These are phyloP conservation scores for Aspergillus avenaceus DNA, from an alignment of 495 filamentous ascomycete species.

Conservation along the genomic window DNA sequence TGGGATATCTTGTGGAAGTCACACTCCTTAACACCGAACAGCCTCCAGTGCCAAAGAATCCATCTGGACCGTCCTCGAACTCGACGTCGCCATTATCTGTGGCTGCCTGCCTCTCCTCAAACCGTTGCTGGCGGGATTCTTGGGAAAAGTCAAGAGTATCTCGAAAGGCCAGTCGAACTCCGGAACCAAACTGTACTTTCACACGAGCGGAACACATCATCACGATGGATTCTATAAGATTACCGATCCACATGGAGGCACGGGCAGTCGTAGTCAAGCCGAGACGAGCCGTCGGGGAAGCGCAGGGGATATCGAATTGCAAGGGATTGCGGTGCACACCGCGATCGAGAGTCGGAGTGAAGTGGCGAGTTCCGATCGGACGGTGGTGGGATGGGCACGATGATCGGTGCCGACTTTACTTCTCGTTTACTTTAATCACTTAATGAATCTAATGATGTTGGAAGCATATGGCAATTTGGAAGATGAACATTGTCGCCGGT, in stretches of 20 bases:
- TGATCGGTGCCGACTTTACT: no score
- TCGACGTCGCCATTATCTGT: constrained; percentile 43
- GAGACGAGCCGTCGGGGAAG: neutral
- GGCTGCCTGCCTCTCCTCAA: constrained; percentile 38
- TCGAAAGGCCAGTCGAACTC: constrained; percentile 10
- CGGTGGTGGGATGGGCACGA: neutral
- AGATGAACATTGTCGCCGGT: no score
- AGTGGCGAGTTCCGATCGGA: neutral
- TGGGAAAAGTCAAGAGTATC: constrained; percentile 8
- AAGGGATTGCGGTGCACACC: neutral
- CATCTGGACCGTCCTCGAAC: constrained; percentile 43
- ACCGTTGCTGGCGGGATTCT: constrained; percentile 8
- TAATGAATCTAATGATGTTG: no score
- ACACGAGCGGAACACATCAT: constrained; percentile 2
- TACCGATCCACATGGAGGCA: neutral
- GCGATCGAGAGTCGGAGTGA: neutral
- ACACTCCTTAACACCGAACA: no score
- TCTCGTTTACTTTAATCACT: no score
- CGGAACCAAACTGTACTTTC: constrained; percentile 8
- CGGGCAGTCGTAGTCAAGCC: neutral
- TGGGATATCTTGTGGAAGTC: no score
- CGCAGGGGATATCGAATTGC: neutral
- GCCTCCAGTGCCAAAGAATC: constrained; percentile 32
- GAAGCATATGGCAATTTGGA: no score
- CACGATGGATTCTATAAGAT: constrained; percentile 9